Percentiles rank a stretch among this genome's conserved stretches.
phyloP scores from a whole-genome alignment of 1,284 basidiomycete species.

The Naganishia cerealis region DNA sequence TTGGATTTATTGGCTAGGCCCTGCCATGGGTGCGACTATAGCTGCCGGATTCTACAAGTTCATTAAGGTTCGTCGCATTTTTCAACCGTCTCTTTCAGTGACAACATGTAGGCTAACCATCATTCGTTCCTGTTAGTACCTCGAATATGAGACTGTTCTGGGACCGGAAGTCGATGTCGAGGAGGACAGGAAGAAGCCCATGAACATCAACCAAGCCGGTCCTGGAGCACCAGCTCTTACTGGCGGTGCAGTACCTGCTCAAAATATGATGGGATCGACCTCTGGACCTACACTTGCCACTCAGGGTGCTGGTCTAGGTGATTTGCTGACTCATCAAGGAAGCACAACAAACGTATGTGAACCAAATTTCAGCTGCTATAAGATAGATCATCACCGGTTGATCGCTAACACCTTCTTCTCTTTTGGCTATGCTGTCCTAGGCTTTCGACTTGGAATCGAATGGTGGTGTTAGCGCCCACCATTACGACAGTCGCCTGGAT shows the following conservation, averaged over 20 bases:
- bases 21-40: constrained; percentile 63
- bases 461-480: constrained; percentile 24
- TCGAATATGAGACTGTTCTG: constrained; percentile 52
- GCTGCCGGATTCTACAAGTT: constrained; percentile 62
- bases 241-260: background rate
- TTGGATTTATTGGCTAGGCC: constrained; percentile 65
- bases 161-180: constrained; percentile 41
- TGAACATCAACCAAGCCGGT: constrained; percentile 16
- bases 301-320: constrained; percentile 45
- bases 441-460: constrained; percentile 41
- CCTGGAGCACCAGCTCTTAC: constrained; percentile 16
- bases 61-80: constrained; percentile 60
- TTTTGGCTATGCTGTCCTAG: constrained; percentile 19
- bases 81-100: background rate
- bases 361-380: background rate
- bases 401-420: background rate
- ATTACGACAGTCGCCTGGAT: constrained; percentile 38
- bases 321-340: constrained; percentile 40
- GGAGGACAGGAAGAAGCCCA: constrained; percentile 32
- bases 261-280: constrained; percentile 14
- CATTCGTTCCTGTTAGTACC: constrained; percentile 35
- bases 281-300: constrained; percentile 36
- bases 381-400: background rate
- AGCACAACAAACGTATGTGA: constrained; percentile 36
- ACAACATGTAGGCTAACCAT: background rate